phyloP scores from a whole-genome alignment of 257 asterid genomes.

The Forsythia suspensa region DNA sequence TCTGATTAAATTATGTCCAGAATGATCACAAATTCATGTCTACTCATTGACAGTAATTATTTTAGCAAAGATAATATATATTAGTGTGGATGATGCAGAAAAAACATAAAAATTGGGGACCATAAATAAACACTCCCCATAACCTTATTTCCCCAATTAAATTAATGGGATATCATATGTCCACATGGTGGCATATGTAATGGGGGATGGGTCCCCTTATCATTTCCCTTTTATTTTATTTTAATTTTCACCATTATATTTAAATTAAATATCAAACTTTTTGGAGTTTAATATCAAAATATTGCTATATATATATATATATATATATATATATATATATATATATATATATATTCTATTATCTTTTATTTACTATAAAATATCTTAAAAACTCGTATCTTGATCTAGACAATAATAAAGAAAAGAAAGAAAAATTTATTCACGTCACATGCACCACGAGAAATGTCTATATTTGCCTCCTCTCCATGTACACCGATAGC shows the following conservation, averaged over 20 bases:
- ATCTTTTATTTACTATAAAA: no score
- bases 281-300: background rate
- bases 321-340: no score
- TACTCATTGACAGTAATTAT: background rate
- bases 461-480: no score
- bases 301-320: background rate
- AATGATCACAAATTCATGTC: background rate
- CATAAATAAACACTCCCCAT: constrained; percentile 41
- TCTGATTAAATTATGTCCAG: background rate
- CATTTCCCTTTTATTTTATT: background rate
- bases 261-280: background rate
- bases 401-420: no score
- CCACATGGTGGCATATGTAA: background rate
- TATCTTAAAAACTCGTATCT: background rate
- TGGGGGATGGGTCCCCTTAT: background rate
- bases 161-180: constrained; percentile 17
- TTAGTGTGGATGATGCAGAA: constrained; percentile 23
- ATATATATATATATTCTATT: no score
- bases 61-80: constrained; percentile 26
- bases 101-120: constrained; percentile 30
- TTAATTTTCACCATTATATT: background rate
- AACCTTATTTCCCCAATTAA: constrained; percentile 25
- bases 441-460: no score
- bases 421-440: no score
- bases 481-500: no score